These are phyloP conservation scores for Populus hybrid DNA, from an alignment of 441 rosid genomes.

Conservation along the genomic window DNA sequence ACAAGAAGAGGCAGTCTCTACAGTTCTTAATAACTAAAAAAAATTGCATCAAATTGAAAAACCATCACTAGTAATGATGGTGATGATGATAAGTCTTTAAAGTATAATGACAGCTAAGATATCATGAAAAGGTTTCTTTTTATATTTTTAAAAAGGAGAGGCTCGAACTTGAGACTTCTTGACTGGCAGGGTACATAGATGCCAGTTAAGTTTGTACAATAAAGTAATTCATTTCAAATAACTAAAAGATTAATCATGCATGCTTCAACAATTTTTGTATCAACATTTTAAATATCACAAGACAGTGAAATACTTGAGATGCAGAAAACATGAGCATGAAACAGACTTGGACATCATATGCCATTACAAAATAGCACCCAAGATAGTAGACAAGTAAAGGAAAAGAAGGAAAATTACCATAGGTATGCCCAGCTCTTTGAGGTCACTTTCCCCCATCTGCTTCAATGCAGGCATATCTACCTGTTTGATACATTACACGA, in stretches of 20 bases:
- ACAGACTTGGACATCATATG: neutral
- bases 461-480: constrained; percentile 84
- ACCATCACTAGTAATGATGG: neutral
- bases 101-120: neutral
- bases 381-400: constrained; percentile 2
- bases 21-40: neutral
- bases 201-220: neutral
- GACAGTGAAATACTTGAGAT: neutral
- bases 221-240: neutral
- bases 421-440: constrained; percentile 90
- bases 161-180: neutral
- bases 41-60: neutral
- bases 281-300: neutral
- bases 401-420: constrained; percentile 49
- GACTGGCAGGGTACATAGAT: neutral
- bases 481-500: constrained; percentile 36
- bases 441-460: constrained; percentile 91
- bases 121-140: neutral
- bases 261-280: neutral
- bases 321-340: neutral
- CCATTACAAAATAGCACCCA: neutral
- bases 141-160: neutral
- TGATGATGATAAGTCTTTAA: neutral
- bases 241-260: neutral
- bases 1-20: neutral